Base-by-base conservation (phyloP, 495 filamentous ascomycete genomes). In the Penicillium antarcticum region DNA sequence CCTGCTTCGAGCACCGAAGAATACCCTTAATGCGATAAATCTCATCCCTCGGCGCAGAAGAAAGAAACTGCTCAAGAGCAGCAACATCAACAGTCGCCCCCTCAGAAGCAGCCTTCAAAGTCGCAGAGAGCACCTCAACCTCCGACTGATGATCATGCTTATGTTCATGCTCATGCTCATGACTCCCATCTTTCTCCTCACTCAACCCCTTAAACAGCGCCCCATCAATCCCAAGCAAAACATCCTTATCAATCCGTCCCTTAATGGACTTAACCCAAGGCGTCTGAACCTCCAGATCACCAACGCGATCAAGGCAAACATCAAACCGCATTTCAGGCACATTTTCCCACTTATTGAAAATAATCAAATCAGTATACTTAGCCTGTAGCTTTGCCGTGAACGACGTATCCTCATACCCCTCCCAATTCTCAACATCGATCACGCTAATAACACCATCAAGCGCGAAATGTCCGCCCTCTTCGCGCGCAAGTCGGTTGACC, bases 361-460 rank as follows among this genome's bases (percentile, higher is more conserved):
- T 78, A 42, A 98, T 85, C 56, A 97, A 62, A 76, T 98, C 94
- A 39, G 94, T 98, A 69, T 95, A 97, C 60, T 76, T 67, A 21
- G 89, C 90, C 73, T 95, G 90, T 42, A 92, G 70, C 63, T 87
- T 83, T n/a, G 90, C 90, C 42, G 90, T 94, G 38, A 88, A 92
- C 23, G 79, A 85, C 11, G 91, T 96, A 72, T 96, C 92, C 56
- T 89, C 90, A 63, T 98, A 98, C 1, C 94, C 94, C 55, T 82
- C 76, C 92, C 92, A 98, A 67, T 97, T 97, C 79, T 97, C 94
- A 5, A 94, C 91, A 67, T 98, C 94, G 43, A 98, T 87, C 3
- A 97, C 94, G 39, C 81, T 87, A 16, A 97, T 82, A 34, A 97
- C 91, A 2, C 94, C 94, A 64, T 98, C 94, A 1, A 97, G 80